phyloP scores from a whole-genome alignment of 257 asterid genomes.

The Fraxinus anomala region DNA sequence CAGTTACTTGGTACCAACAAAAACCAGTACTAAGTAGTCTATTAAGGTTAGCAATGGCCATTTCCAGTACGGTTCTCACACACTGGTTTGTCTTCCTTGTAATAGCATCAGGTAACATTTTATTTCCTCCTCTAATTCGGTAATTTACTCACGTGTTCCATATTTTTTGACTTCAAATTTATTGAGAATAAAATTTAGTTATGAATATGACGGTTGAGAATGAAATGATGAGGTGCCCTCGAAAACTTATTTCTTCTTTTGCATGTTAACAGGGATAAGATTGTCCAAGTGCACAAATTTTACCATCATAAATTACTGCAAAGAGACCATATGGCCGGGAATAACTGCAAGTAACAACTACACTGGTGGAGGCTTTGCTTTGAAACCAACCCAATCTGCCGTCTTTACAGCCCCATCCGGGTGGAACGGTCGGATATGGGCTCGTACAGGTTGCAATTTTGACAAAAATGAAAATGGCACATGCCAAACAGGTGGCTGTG shows the following conservation, averaged over 20 bases:
- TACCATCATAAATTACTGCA: conserved; percentile 61
- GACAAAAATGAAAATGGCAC: conserved; percentile 50
- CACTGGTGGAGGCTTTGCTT: conserved; percentile 50
- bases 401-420: conserved; percentile 50
- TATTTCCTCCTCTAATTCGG: not conserved
- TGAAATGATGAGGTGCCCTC: not conserved
- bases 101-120: conserved; percentile 44
- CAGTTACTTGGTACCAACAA: not conserved
- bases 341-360: conserved; percentile 50
- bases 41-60: conserved; percentile 35
- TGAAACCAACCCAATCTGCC: conserved; percentile 52
- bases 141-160: no score
- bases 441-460: conserved; percentile 59
- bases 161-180: not conserved
- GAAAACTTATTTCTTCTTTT: not conserved
- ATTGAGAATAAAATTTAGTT: not conserved
- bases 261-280: conserved; percentile 34
- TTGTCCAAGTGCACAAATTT: conserved; percentile 40
- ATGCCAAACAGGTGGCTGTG: conserved; percentile 63
- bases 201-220: not conserved
- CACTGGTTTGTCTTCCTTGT: conserved; percentile 34
- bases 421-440: conserved; percentile 74
- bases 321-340: conserved; percentile 68
- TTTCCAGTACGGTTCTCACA: not conserved
- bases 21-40: not conserved